Evolutionary conservation across 164 flowering plant genomes (phyloP).

Genomic region (Aristolochia californica): DNA sequence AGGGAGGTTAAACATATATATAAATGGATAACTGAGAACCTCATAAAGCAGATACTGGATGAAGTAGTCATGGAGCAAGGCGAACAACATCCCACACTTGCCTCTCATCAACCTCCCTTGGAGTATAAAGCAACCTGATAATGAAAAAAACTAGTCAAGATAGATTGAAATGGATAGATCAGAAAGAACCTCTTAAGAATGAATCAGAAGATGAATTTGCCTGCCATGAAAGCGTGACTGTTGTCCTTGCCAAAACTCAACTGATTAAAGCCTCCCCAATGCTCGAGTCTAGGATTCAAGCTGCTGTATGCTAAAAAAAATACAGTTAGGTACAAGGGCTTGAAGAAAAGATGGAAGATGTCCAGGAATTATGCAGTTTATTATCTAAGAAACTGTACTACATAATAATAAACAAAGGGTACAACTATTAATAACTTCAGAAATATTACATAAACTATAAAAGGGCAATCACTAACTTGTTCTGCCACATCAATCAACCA

Average conservation of each 20-base stretch:
- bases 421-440: not conserved
- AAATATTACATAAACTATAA: no score
- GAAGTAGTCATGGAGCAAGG: slow-evolving; percentile 60
- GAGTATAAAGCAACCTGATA: slow-evolving; percentile 54
- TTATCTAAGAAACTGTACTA: no score
- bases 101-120: slow-evolving; percentile 40
- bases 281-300: slow-evolving; percentile 76
- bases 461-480: no score
- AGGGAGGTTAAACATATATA: no score
- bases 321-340: no score
- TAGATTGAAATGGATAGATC: no score
- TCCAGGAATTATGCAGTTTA: no score
- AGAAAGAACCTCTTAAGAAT: not conserved
- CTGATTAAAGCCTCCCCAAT: slow-evolving; percentile 81
- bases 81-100: slow-evolving; percentile 50
- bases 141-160: not conserved
- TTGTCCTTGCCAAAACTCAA: slow-evolving; percentile 98
- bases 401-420: not conserved
- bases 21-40: no score
- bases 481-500: no score
- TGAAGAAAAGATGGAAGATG: no score
- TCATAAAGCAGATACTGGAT: slow-evolving; percentile 17
- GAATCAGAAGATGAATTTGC: slow-evolving; percentile 17
- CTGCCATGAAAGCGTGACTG: slow-evolving; percentile 87
- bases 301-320: slow-evolving; percentile 38